Base-by-base conservation (phyloP, 257 asterid genomes). In the Primulina eburnea region DNA sequence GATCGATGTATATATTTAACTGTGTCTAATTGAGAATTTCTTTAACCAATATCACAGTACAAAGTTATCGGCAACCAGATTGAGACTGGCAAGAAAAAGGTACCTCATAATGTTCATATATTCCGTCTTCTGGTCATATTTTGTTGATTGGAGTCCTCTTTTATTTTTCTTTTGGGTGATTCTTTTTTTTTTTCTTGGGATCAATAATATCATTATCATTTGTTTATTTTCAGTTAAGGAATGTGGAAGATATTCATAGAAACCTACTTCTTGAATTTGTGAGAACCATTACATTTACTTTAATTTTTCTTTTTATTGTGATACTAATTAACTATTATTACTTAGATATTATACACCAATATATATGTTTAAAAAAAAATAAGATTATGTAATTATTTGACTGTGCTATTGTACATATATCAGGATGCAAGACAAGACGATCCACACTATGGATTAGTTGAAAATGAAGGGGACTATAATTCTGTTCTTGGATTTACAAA, bases 361-460 rank as follows among this genome's bases (percentile, higher is more conserved):
- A 38, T 38, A 1, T 38, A 38, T 9, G 14, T 38, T 35, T 24
- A 0, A 24, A 3, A 28, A 35, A 35, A 6, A 2, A 43, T 43
- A 43, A 43, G 17, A 43, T 43, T 5, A 43, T 12, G 3, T 38
- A 9, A 38, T 9, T 4, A 2, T 38, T 38, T 38, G 6, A 60
- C 18, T 37, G 16, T 43, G 17, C 10, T 33, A 53, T 5, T 14
- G 26, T 62, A 28, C n/a, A 64, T 50, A 24, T 3, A 8, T 40
- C 33, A 94, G 97, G 96, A 91, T 72, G 89, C 89, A 32, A 82
- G 89, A 66, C 88, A 82, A 3, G 97, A 89, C 72, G 98, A 94
- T 76, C 95, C 97, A 52, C 96, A 89, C 68, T 94, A 82, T 28
- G 97, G 96, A 2, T 71, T 91, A 75, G 96, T 94, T 3, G 99